These are phyloP conservation scores for Karstenula rhodostoma DNA, from an alignment of 2,329 filamentous ascomycete species.

Conservation along the genomic window DNA sequence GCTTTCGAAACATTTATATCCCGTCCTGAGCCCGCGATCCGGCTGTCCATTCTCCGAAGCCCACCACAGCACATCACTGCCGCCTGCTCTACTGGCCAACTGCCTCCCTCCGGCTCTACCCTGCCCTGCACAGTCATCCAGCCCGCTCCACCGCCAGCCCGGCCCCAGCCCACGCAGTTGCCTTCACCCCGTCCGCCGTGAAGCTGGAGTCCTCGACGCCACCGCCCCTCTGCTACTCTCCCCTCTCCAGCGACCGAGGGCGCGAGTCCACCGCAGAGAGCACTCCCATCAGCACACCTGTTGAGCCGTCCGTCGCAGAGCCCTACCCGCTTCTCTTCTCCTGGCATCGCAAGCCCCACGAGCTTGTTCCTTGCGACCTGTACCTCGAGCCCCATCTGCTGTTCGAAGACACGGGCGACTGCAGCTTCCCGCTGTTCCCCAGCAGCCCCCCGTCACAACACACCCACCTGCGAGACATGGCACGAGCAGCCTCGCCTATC, in stretches of 20 bases:
- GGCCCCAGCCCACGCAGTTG: conserved; percentile 7
- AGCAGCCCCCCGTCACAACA: conserved; percentile 43
- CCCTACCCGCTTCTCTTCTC: conserved; percentile 52
- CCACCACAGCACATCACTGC: conserved; percentile 14
- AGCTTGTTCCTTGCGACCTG: conserved; percentile 37
- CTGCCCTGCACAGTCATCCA: conserved; percentile 24
- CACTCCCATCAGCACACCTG: conserved; percentile 57
- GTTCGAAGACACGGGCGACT: conserved; percentile 53
- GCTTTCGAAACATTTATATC: conserved; percentile 16
- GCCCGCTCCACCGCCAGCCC: neutral
- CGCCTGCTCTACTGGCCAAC: conserved; percentile 13
- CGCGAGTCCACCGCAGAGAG: conserved; percentile 61
- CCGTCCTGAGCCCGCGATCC: conserved; percentile 8
- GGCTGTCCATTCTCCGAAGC: conserved; percentile 3
- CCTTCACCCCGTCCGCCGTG: conserved; percentile 40
- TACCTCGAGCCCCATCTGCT: conserved; percentile 46
- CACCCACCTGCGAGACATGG: conserved; percentile 55
- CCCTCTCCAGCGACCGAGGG: conserved; percentile 56
- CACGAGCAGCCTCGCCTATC: conserved; percentile 63
- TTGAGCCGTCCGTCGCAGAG: conserved; percentile 49
- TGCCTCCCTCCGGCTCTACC: neutral
- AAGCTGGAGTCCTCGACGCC: conserved; percentile 64
- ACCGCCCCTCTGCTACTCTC: conserved; percentile 62
- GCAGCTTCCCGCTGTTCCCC: conserved; percentile 51
- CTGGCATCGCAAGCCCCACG: conserved; percentile 55